Evolutionary conservation across 2,329 filamentous ascomycete genomes (phyloP).

Genomic region (Pyrenochaeta sp.): DNA sequence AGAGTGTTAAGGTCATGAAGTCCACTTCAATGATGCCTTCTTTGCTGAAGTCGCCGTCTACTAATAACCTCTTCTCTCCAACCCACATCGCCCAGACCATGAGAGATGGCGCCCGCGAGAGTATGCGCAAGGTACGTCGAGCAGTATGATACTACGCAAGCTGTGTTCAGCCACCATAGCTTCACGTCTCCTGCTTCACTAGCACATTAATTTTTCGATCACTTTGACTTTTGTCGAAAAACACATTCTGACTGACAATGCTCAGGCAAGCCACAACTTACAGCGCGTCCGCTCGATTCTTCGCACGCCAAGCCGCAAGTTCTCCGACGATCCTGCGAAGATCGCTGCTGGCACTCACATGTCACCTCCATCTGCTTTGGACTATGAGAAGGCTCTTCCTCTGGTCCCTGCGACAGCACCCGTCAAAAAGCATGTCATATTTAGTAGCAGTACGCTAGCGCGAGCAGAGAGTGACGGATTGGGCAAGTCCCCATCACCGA

Average conservation of each 20-base stretch:
- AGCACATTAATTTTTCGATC: no score
- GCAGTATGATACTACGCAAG: not conserved
- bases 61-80: slow-evolving; percentile 57
- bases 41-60: slow-evolving; percentile 59
- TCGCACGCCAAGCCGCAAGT: slow-evolving; percentile 66
- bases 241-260: not conserved
- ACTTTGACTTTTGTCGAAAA: no score
- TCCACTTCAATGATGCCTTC: slow-evolving; percentile 63
- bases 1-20: slow-evolving; percentile 60
- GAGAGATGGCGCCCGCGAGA: slow-evolving; percentile 49
- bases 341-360: slow-evolving; percentile 68
- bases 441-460: slow-evolving; percentile 74
- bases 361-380: slow-evolving; percentile 49
- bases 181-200: not conserved
- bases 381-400: slow-evolving; percentile 63
- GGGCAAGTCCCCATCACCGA: slow-evolving; percentile 46
- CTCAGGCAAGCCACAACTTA: slow-evolving; percentile 53
- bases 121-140: slow-evolving; percentile 39
- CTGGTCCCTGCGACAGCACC: slow-evolving; percentile 70
- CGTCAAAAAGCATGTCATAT: slow-evolving; percentile 81
- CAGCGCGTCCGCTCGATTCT: slow-evolving; percentile 71
- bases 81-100: slow-evolving; percentile 42
- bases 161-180: not conserved
- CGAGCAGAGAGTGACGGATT: slow-evolving; percentile 42
- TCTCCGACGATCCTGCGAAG: slow-evolving; percentile 66